Evolutionary conservation across 257 asterid genomes (phyloP).

Genomic region (Solanum pimpinellifolium): DNA sequence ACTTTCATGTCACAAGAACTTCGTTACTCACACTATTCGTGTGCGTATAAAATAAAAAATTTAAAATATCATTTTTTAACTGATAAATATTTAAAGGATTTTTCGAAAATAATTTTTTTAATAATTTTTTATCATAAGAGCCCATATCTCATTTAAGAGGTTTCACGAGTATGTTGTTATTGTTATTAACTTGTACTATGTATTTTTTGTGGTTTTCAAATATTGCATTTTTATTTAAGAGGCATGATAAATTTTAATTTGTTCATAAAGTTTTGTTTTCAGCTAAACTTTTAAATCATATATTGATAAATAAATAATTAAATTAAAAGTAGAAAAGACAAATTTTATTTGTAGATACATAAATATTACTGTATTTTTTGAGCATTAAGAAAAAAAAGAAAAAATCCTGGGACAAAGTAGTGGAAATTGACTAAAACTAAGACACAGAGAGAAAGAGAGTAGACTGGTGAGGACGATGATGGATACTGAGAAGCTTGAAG

Average conservation of each 20-base stretch:
- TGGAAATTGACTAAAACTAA: neutral
- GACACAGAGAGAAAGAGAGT: neutral
- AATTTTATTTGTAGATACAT: too few relatives aligned
- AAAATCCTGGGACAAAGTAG: neutral
- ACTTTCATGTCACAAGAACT: neutral
- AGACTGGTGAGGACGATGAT: neutral
- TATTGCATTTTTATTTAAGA: neutral
- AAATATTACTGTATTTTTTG: neutral
- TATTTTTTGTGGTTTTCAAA: neutral
- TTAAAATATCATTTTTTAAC: too few relatives aligned
- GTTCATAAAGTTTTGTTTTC: neutral
- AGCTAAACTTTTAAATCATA: neutral
- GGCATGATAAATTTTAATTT: neutral
- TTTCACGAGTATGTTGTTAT: neutral
- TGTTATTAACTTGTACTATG: neutral
- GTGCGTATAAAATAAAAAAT: neutral
- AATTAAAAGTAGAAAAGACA: neutral
- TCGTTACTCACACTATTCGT: neutral
- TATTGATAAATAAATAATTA: neutral
- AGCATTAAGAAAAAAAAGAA: neutral
- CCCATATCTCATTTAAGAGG: accelerated
- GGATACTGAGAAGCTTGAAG: slow-evolving; percentile 35
- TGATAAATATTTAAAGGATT: too few relatives aligned
- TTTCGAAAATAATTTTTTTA: too few relatives aligned
- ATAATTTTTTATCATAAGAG: neutral